These are phyloP conservation scores for Pythium grandisporangium DNA, from an alignment of 352 stramenopile species.

Conservation along the genomic window DNA sequence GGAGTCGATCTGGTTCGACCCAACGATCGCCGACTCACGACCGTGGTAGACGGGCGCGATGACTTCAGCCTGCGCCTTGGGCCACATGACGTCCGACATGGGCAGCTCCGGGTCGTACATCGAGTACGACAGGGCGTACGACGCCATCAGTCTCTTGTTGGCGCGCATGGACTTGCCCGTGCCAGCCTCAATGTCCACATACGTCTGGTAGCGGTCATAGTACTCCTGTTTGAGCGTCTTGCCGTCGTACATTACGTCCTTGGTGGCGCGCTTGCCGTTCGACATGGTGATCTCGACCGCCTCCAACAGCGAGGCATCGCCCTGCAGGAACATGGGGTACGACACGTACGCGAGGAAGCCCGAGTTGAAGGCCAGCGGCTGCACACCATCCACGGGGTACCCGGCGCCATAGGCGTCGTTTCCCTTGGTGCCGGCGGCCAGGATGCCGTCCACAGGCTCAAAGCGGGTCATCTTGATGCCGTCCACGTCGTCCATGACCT, in stretches of 20 bases:
- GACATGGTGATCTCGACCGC: conserved; percentile 42
- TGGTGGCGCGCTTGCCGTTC: conserved; percentile 31
- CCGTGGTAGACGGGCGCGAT: conserved; percentile 55
- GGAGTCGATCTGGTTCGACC: conserved; percentile 21
- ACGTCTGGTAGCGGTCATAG: conserved; percentile 35
- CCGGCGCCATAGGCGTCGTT: conserved; percentile 26
- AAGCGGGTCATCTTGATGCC: conserved; percentile 46
- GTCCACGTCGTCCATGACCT: conserved; percentile 25
- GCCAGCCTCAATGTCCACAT: conserved; percentile 58
- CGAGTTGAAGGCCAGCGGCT: conserved; percentile 50
- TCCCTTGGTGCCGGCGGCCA: conserved; percentile 22
- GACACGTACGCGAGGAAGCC: conserved; percentile 70
- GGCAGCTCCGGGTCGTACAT: conserved; percentile 17
- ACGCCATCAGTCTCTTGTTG: conserved; percentile 47
- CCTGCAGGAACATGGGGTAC: conserved; percentile 58
- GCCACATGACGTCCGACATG: conserved; percentile 63
- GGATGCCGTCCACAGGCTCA: conserved; percentile 22
- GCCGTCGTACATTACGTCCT: conserved; percentile 34
- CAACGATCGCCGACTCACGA: conserved; percentile 36
- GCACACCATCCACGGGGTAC: conserved; percentile 52
- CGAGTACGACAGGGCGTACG: conserved; percentile 40
- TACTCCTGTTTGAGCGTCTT: conserved; percentile 35
- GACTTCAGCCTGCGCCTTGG: conserved; percentile 35
- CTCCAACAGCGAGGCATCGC: conserved; percentile 29
- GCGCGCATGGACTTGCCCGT: conserved; percentile 66